Conservation (phyloP, 805 yeast genomes). For the Ogataea ganodermae region DNA sequence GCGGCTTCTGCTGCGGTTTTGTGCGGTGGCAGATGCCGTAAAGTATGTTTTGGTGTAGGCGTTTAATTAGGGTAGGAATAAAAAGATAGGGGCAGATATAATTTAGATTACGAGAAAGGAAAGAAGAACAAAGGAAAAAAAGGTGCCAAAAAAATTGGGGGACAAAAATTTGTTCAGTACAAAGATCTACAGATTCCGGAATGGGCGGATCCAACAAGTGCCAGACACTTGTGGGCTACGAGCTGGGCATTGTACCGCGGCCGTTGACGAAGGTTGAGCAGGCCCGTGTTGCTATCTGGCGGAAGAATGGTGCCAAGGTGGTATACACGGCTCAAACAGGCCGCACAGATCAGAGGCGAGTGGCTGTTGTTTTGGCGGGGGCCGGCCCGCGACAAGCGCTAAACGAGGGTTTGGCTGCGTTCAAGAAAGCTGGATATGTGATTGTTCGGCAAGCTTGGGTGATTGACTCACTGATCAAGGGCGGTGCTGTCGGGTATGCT, state of each 20-base stretch:
- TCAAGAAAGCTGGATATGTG: not conserved
- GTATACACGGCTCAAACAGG: conserved; percentile 7
- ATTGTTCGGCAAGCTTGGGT: conserved; percentile 20
- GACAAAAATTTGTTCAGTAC: not conserved
- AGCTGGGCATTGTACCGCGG: conserved; percentile 25
- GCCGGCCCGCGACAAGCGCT: not conserved
- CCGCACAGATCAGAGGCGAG: not conserved
- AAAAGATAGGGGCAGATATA: not conserved
- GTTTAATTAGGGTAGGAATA: too few species aligned
- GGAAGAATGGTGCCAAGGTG: conserved; percentile 30
- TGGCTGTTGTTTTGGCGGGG: too few species aligned
- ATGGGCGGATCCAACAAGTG: not conserved
- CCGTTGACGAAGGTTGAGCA: conserved; percentile 17
- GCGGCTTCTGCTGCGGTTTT: too few species aligned
- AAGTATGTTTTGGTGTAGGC: too few species aligned
- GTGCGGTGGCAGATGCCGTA: too few species aligned
- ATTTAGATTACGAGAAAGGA: not conserved
- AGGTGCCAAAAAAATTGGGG: not conserved
- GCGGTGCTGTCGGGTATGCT: conserved; percentile 10
- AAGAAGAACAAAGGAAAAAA: conserved; percentile 1
- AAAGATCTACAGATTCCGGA: not conserved
- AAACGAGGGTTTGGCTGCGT: not conserved
- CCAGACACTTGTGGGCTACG: conserved; percentile 14
- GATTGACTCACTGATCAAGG: conserved; percentile 13
- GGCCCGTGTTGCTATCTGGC: conserved; percentile 27